Conservation (phyloP, 2,329 filamentous ascomycete species). For the Lojkania enalia region DNA sequence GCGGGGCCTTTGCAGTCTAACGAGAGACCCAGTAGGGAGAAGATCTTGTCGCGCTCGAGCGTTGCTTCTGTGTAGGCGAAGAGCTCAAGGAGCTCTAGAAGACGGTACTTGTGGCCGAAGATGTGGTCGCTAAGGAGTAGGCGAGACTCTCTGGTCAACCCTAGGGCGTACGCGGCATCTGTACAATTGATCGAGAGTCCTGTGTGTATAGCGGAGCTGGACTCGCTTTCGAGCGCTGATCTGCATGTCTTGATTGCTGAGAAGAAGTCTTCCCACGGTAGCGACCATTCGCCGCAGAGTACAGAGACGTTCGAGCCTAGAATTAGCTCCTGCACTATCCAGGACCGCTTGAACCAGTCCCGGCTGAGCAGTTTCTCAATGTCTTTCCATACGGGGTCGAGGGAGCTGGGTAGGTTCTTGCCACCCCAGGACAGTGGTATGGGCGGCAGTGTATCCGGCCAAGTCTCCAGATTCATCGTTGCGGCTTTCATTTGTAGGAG, state of each 20-base stretch:
- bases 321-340: slow-evolving; percentile 10
- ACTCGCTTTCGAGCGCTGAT: neutral
- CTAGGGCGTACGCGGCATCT: slow-evolving; percentile 1
- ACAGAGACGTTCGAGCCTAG: slow-evolving; percentile 1
- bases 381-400: slow-evolving; percentile 1
- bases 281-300: slow-evolving; percentile 5
- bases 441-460: slow-evolving; percentile 5
- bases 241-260: neutral
- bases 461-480: neutral
- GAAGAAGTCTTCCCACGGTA: slow-evolving; percentile 8
- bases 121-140: neutral
- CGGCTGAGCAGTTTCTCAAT: slow-evolving; percentile 2
- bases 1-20: neutral
- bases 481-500: slow-evolving; percentile 9
- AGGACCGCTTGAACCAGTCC: slow-evolving; percentile 6
- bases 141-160: neutral
- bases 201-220: neutral
- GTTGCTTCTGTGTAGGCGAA: neutral
- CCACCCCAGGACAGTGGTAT: slow-evolving; percentile 2
- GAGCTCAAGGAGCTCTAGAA: neutral
- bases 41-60: neutral
- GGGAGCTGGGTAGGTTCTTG: neutral
- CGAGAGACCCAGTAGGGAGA: neutral
- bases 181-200: neutral
- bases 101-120: neutral